These are phyloP conservation scores for Pelargonium australe DNA, from an alignment of 441 rosid species.

Conservation along the genomic window DNA sequence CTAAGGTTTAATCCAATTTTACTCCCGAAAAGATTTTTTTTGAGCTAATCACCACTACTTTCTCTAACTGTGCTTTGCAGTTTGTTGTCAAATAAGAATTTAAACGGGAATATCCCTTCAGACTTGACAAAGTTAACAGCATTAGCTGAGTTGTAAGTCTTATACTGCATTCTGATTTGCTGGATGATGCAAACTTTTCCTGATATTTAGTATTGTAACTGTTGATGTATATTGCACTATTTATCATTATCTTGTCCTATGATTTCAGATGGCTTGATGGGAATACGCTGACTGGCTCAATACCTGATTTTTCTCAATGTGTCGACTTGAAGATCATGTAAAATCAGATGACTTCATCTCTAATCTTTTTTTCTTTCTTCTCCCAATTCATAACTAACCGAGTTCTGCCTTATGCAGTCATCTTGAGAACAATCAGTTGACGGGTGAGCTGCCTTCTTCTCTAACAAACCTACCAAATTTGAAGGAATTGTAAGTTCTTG, in stretches of 20 bases:
- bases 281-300: conserved; percentile 67
- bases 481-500: conserved; percentile 79
- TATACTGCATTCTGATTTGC: conserved; percentile 14
- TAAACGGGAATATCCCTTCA: conserved; percentile 69
- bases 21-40: neutral
- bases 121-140: conserved; percentile 61
- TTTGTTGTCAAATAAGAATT: conserved; percentile 59
- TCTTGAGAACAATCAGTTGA: conserved; percentile 81
- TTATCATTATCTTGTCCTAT: conserved; percentile 17
- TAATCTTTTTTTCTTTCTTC: conserved; percentile 10
- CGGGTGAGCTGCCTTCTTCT: conserved; percentile 72
- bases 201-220: conserved; percentile 3
- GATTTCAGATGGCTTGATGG: conserved; percentile 80
- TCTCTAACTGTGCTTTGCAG: conserved; percentile 36
- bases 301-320: conserved; percentile 81
- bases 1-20: neutral
- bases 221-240: conserved; percentile 6
- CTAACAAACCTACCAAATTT: conserved; percentile 61
- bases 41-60: conserved; percentile 7
- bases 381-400: conserved; percentile 19
- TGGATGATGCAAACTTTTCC: conserved; percentile 1
- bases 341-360: conserved; percentile 20
- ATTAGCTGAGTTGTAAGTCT: conserved; percentile 78
- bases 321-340: conserved; percentile 67
- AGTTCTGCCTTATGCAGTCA: conserved; percentile 48